Evolutionary conservation across 768 basidiomycete species (phyloP).

Genomic region (Suillus paluster): DNA sequence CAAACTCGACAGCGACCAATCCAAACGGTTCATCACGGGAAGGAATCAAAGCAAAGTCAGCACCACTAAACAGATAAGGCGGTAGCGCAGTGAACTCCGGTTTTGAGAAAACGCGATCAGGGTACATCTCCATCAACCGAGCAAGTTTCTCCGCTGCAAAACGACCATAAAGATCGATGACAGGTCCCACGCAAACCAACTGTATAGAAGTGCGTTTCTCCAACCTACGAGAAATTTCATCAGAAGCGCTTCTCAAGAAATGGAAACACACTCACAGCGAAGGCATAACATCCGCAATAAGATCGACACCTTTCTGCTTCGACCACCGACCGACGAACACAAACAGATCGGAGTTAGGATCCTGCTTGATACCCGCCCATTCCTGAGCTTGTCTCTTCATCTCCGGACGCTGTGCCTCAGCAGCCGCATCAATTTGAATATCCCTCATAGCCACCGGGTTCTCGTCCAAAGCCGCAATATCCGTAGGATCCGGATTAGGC

Average conservation of each 20-base stretch:
- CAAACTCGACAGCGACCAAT: constrained; percentile 95
- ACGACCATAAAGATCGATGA: constrained; percentile 93
- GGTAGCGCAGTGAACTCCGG: constrained; percentile 95
- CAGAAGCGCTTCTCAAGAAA: background rate
- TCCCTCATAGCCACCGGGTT: constrained; percentile 71
- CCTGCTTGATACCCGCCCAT: constrained; percentile 93
- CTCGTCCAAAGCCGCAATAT: constrained; percentile 92
- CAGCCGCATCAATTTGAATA: constrained; percentile 75
- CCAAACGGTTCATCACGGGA: constrained; percentile 97
- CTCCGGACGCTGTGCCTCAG: constrained; percentile 91
- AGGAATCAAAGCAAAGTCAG: constrained; percentile 94
- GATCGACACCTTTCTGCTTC: constrained; percentile 97
- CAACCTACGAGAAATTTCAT: constrained; percentile 48
- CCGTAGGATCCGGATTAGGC: constrained; percentile 93
- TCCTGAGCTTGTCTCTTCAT: constrained; percentile 91
- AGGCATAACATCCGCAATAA: constrained; percentile 96
- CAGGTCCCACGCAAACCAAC: constrained; percentile 88
- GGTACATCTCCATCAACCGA: constrained; percentile 93
- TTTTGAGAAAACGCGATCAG: constrained; percentile 93
- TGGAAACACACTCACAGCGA: constrained; percentile 58
- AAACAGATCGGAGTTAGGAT: constrained; percentile 87
- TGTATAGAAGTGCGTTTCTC: constrained; percentile 89
- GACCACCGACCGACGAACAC: constrained; percentile 99
- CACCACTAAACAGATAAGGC: constrained; percentile 92
- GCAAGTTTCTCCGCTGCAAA: constrained; percentile 95